Conservation (phyloP, 257 asterid genomes). For the Apocynum venetum region DNA sequence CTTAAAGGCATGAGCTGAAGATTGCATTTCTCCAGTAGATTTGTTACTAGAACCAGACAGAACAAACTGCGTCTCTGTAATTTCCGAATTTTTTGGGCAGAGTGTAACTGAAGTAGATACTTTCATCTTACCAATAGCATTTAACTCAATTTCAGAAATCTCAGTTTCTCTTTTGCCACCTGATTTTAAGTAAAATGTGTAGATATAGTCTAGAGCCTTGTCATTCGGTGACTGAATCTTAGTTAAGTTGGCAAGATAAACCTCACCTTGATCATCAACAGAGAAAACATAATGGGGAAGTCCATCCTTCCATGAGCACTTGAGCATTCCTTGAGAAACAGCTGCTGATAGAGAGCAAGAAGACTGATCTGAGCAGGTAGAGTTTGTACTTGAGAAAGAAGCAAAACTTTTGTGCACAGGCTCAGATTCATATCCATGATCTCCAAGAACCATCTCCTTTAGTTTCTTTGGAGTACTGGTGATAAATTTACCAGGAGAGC, state of each 20-base stretch:
- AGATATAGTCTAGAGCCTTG: constrained; percentile 54
- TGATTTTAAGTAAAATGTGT: constrained; percentile 54
- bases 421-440: constrained; percentile 24
- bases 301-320: constrained; percentile 71
- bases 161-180: constrained; percentile 40
- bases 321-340: constrained; percentile 73
- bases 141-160: constrained; percentile 27
- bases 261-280: constrained; percentile 64
- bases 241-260: constrained; percentile 47
- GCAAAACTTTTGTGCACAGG: constrained; percentile 41
- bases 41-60: constrained; percentile 42
- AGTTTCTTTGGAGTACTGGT: constrained; percentile 25
- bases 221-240: constrained; percentile 31
- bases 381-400: constrained; percentile 63
- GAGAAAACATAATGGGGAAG: constrained; percentile 56
- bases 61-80: constrained; percentile 59
- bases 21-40: constrained; percentile 31
- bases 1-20: constrained; percentile 28
- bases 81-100: constrained; percentile 38
- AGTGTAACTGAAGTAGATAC: constrained; percentile 58
- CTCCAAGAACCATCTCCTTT: constrained; percentile 37
- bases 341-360: constrained; percentile 29
- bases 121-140: constrained; percentile 61
- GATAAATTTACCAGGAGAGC: constrained; percentile 27
- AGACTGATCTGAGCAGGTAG: constrained; percentile 53